phyloP scores from a whole-genome alignment of 2,329 filamentous ascomycete species.

The Cordyceps pruinosa region DNA sequence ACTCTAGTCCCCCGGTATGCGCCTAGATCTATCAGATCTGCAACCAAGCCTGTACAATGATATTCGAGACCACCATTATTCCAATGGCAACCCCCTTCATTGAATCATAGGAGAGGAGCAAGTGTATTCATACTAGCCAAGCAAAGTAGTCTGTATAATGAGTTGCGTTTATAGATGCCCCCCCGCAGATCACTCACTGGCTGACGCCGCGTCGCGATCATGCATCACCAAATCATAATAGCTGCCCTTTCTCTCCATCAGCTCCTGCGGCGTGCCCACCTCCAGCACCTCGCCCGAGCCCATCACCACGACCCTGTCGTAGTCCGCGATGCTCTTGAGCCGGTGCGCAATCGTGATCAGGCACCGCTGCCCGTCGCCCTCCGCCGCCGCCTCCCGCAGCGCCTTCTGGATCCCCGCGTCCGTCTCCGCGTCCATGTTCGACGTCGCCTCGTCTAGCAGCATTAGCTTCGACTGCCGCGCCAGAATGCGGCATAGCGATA shows the following conservation, averaged over 20 bases:
- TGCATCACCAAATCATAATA: slow-evolving; percentile 51
- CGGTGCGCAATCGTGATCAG: slow-evolving; percentile 53
- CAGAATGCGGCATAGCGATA: slow-evolving; percentile 50
- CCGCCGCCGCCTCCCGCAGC: slow-evolving; percentile 36
- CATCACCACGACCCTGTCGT: slow-evolving; percentile 53
- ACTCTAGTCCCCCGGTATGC: too few species aligned
- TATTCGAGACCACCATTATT: too few species aligned
- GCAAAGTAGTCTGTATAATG: too few species aligned
- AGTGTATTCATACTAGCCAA: too few species aligned
- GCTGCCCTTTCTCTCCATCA: slow-evolving; percentile 37
- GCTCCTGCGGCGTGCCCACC: slow-evolving; percentile 41
- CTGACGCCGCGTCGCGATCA: slow-evolving; percentile 36
- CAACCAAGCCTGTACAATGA: too few species aligned
- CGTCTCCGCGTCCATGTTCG: slow-evolving; percentile 52
- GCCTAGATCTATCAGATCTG: too few species aligned
- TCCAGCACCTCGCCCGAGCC: slow-evolving; percentile 46
- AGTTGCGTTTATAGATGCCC: neutral
- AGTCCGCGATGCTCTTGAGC: slow-evolving; percentile 52
- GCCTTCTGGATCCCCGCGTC: slow-evolving; percentile 49
- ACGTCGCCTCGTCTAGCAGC: slow-evolving; percentile 52
- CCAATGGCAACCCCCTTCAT: too few species aligned
- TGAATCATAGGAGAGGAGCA: too few species aligned
- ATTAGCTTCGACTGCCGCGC: slow-evolving; percentile 48
- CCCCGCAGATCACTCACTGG: neutral
- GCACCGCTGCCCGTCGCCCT: slow-evolving; percentile 40